Percentiles rank a stretch among this genome's conserved stretches.
phyloP scores from a whole-genome alignment of 2,329 filamentous ascomycete species.

The Sphaceloma murrayae region DNA sequence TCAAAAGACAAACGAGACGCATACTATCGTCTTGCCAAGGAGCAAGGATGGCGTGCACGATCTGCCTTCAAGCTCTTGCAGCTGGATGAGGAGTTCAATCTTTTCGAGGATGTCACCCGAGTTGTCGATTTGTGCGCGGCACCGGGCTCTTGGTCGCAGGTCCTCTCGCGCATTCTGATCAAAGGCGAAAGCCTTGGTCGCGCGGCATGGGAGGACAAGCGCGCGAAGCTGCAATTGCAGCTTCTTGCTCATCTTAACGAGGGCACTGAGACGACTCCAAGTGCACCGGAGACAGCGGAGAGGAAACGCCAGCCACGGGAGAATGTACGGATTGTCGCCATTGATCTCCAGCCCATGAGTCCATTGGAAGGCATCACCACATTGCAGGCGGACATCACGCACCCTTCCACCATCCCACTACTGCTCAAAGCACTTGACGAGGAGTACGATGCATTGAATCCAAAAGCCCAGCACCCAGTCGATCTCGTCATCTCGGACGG shows the following conservation, averaged over 20 bases:
- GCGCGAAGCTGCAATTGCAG: conserved; percentile 54
- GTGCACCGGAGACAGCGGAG: conserved; percentile 12
- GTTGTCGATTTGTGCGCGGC: conserved; percentile 95
- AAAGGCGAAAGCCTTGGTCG: conserved; percentile 86
- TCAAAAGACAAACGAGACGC: conserved; percentile 98
- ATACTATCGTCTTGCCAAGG: conserved; percentile 95
- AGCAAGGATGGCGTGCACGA: conserved; percentile 94
- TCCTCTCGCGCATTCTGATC: conserved; percentile 84
- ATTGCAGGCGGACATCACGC: conserved; percentile 90
- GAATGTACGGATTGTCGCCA: conserved; percentile 84
- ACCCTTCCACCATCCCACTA: conserved; percentile 86
- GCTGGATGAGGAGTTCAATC: conserved; percentile 89
- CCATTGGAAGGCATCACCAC: conserved; percentile 87
- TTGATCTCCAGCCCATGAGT: conserved; percentile 93
- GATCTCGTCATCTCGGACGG: conserved; percentile 93
- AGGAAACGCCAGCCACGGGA: conserved; percentile 20
- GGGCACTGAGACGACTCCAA: too few species aligned
- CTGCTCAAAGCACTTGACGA: conserved; percentile 77
- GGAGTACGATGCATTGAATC: conserved; percentile 37
- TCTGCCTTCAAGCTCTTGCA: conserved; percentile 97
- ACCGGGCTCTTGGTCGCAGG: conserved; percentile 94
- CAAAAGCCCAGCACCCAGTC: conserved; percentile 59
- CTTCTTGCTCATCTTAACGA: conserved; percentile 38
- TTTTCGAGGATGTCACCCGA: conserved; percentile 80
- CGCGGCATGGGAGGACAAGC: conserved; percentile 76